Conservation (phyloP, 2,329 filamentous ascomycete genomes). For the Fusarium albidum region DNA sequence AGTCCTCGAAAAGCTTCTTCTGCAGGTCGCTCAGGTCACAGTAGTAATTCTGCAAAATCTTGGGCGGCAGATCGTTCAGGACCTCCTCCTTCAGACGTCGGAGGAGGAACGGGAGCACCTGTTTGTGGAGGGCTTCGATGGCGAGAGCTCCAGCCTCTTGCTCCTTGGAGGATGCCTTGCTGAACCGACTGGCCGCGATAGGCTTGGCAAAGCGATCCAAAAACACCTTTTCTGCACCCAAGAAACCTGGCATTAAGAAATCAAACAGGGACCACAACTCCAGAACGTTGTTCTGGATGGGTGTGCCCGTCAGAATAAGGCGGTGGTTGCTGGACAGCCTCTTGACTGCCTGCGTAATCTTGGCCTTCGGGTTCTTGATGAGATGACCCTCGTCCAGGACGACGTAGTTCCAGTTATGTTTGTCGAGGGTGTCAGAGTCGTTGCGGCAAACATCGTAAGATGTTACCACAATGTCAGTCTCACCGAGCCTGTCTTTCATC, state of each 20-base stretch:
- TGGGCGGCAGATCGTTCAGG: conserved; percentile 92
- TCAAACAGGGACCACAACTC: conserved; percentile 98
- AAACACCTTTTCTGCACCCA: conserved; percentile 95
- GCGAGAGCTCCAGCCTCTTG: conserved; percentile 96
- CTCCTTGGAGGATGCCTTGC: conserved; percentile 97
- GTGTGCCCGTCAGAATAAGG: conserved; percentile 94
- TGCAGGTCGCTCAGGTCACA: conserved; percentile 96
- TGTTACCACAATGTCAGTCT: conserved; percentile 93
- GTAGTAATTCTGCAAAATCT: conserved; percentile 99
- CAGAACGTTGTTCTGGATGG: conserved; percentile 97
- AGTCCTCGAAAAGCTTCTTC: conserved; percentile 94
- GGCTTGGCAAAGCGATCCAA: conserved; percentile 94
- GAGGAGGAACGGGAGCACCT: conserved; percentile 94
- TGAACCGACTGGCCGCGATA: conserved; percentile 92
- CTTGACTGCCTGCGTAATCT: conserved; percentile 94
- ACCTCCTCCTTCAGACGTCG: conserved; percentile 98
- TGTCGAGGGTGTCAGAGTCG: conserved; percentile 83
- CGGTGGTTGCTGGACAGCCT: conserved; percentile 89
- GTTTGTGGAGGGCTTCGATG: conserved; percentile 98
- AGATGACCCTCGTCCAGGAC: conserved; percentile 97
- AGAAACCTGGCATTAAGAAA: conserved; percentile 98
- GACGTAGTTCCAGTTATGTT: conserved; percentile 95
- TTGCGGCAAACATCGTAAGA: conserved; percentile 99
- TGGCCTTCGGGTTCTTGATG: conserved; percentile 98
- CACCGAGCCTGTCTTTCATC: conserved; percentile 72